Percentiles rank a stretch among this genome's conserved stretches.
These are phyloP conservation scores for Prunus yedoensis DNA, from an alignment of 331 rosid genomes.

Conservation along the genomic window DNA sequence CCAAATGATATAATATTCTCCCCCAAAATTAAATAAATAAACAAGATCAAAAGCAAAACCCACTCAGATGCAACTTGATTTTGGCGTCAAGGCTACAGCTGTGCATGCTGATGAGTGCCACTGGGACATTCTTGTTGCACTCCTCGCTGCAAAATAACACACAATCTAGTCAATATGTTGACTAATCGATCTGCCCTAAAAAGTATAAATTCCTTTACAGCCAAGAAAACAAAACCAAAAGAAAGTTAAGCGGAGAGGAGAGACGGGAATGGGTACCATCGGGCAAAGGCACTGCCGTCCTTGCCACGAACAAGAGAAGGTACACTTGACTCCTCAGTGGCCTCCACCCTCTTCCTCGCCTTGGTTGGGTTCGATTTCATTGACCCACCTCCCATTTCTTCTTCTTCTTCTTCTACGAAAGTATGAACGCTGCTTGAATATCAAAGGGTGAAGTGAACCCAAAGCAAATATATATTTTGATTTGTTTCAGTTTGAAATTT, in stretches of 20 bases:
- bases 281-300: constrained; percentile 86
- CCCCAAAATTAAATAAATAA: not conserved
- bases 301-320: constrained; percentile 61
- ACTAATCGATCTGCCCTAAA: too few relatives aligned
- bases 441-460: not conserved
- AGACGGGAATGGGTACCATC: constrained; percentile 43
- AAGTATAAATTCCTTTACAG: too few relatives aligned
- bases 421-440: not conserved
- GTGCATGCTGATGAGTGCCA: constrained; percentile 76
- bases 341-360: constrained; percentile 71
- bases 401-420: not conserved
- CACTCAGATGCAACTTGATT: constrained; percentile 76
- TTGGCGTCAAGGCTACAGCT: constrained; percentile 85
- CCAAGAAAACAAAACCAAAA: too few relatives aligned
- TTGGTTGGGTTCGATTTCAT: constrained; percentile 45
- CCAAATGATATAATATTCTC: not conserved
- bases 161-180: not conserved
- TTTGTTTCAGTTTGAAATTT: not conserved
- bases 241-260: not conserved
- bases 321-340: constrained; percentile 37
- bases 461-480: not conserved
- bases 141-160: constrained; percentile 55
- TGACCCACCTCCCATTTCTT: constrained; percentile 33
- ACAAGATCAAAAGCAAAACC: not conserved
- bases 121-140: constrained; percentile 72